Base-by-base conservation (phyloP, 2,329 filamentous ascomycete species). In the Nothomitra cinnamomea region DNA sequence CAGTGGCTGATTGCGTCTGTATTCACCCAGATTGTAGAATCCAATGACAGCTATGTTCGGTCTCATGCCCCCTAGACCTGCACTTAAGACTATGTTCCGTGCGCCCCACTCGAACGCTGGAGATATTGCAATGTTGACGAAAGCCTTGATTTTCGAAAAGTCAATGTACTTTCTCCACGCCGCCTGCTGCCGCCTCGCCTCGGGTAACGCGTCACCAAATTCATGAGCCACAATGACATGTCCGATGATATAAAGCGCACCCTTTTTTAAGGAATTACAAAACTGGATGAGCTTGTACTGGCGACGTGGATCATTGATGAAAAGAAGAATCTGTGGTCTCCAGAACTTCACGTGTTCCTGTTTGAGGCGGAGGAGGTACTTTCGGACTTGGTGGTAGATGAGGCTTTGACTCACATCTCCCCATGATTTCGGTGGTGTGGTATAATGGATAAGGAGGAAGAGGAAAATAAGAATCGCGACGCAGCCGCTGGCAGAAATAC, bases 271-370 rank as follows among this genome's bases (percentile, higher is more conserved):
- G 0, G 86, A 88, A 64, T 94, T 94, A 67, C 87, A 94, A 60
- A 94, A 94, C 56, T 89, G 85, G 1, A 94, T 90, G 41, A 94
- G 75, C 42, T 85, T 82, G 53, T 85, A 87, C 63, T 92, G 85
- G 4, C 76, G 77, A n/a, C 87, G 76, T 2, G 87, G 84, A 60
- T 92, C 79, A 62, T 90, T 92, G 58, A 92, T 79, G 53, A 94
- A 77, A 0, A 94, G 73, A 49, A 94, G 77, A 43, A 94, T 89
- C 58, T 94, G 87, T 0, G 87, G 87, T 52, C 87, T 76, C 87
- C 88, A 94, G 64, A 94, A 94, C 62, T 94, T 94, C 66, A 94
- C 88, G 63, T 94, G 87, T 61, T 94, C 87, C 36, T 87, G 86
- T 51, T 80, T 82, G 28, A 94, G 70, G n/a, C 87, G 79, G 28